Base-by-base conservation (phyloP, 441 rosid genomes). In the Euphorbia celastroides region DNA sequence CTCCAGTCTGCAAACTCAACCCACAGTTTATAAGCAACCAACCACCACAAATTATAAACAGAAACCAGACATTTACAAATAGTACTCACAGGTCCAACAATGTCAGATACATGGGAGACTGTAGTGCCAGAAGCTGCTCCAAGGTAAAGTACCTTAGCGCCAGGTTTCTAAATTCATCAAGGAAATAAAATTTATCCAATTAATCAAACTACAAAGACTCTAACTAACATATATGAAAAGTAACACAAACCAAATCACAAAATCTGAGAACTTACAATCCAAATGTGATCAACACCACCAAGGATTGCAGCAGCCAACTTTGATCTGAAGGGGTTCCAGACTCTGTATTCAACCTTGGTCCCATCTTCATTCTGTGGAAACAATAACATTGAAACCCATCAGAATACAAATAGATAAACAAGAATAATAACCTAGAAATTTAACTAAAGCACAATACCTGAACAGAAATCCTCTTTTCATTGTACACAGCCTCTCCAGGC, bases 71-170 rank as follows among this genome's bases (percentile, higher is more conserved):
- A 10, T 14, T 6, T 31, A 0, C 25, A 5, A 48, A 7, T 4
- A 42, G 25, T 44, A 80, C 93, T 82, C 77, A 90, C 98, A 44
- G 93, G 94, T 36, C 97, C 96, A 78, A 88, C 96, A 70, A 93
- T 7, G 52, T 88, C 97, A 34, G 98, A 90, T 3, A 93, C 93
- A 60, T 88, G 98, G 56, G 97, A 88, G 20, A 93, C 96, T 2
- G 96, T 86, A 12, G 92, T 90, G 46, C 97, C 96, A 5, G 97
- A 92, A 63, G 98, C 96, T 65, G 97, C 97, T 55, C 98, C 98
- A 58, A 92, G 90, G 75, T 90, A 90, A 0, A 92, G 87, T 74
- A 92, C 96, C 74, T 84, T 84, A 7, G 88, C 90, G 71, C 96
- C 96, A 26, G 96, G 95, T 80, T 78, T 86, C 98, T 92, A 27